Conservation (phyloP, 495 filamentous ascomycete species). For the Podospora conica region DNA sequence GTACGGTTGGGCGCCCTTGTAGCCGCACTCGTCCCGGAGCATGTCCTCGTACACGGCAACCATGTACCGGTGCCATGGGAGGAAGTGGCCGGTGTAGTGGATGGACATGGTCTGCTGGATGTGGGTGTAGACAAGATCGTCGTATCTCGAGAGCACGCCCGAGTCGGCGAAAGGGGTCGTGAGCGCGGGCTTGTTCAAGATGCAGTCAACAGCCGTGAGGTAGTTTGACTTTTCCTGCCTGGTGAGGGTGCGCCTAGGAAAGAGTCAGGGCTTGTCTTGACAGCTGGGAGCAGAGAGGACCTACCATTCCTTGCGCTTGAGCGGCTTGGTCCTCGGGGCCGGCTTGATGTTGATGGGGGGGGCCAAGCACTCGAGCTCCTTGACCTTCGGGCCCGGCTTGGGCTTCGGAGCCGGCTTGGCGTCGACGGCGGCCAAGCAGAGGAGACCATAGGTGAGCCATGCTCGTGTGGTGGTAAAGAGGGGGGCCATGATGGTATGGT, state of each 20-base stretch:
- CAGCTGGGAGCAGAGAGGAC: background rate
- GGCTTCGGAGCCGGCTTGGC: too few relatives aligned
- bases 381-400: too few relatives aligned
- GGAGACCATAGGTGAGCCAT: too few relatives aligned
- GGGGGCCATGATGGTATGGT: background rate
- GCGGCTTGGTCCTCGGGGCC: background rate
- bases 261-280: background rate
- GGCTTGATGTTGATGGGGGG: background rate
- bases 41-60: constrained; percentile 34
- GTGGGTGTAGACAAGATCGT: constrained; percentile 38
- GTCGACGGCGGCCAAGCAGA: too few relatives aligned
- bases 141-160: constrained; percentile 27
- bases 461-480: too few relatives aligned
- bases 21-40: constrained; percentile 32
- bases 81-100: constrained; percentile 38
- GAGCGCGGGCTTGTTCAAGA: constrained; percentile 15
- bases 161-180: constrained; percentile 13
- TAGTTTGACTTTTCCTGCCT: constrained; percentile 11
- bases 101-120: constrained; percentile 31
- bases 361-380: too few relatives aligned
- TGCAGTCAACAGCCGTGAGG: constrained; percentile 19
- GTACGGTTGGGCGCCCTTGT: constrained; percentile 34
- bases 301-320: constrained; percentile 18
- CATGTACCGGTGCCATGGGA: constrained; percentile 36
- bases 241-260: constrained; percentile 17